These are phyloP conservation scores for Brasilioporus rufonigricans DNA, from an alignment of 768 basidiomycete genomes.

Conservation along the genomic window DNA sequence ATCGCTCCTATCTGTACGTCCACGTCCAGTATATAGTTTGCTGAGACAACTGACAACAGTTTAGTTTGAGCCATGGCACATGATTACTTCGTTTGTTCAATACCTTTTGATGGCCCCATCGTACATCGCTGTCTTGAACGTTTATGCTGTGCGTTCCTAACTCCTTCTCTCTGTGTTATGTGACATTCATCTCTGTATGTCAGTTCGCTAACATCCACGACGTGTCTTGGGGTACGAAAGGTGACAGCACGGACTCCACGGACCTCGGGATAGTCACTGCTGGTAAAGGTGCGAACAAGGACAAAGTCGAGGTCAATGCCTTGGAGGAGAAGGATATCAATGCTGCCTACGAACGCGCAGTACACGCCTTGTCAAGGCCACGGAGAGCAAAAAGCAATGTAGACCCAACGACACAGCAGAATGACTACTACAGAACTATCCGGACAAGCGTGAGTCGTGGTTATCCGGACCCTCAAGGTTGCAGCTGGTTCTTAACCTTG, in stretches of 20 bases:
- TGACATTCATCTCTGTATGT: not conserved
- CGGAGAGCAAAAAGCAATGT: conserved; percentile 66
- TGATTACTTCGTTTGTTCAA: conserved; percentile 88
- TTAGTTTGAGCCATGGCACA: too few species aligned
- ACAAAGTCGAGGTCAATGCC: conserved; percentile 81
- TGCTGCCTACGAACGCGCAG: too few species aligned
- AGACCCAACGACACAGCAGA: conserved; percentile 63
- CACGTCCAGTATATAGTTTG: not conserved
- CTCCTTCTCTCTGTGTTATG: not conserved
- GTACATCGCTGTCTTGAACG: conserved; percentile 91
- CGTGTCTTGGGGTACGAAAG: too few species aligned
- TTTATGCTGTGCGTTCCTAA: conserved; percentile 59
- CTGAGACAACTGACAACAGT: not conserved
- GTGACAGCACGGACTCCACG: too few species aligned
- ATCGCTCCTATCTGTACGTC: conserved; percentile 78
- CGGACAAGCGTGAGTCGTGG: conserved; percentile 69
- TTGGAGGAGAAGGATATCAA: conserved; percentile 81
- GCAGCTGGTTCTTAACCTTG: conserved; percentile 13
- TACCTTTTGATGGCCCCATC: conserved; percentile 90
- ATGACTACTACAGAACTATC: conserved; percentile 87
- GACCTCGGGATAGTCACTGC: conserved; percentile 82
- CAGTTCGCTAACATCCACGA: conserved; percentile 88
- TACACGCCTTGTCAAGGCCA: conserved; percentile 74
- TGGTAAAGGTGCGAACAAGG: conserved; percentile 53
- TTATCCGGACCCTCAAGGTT: not conserved